Evolutionary conservation across 2,329 filamentous ascomycete genomes (phyloP).

Genomic region (Arthrobotrys entomopaga): DNA sequence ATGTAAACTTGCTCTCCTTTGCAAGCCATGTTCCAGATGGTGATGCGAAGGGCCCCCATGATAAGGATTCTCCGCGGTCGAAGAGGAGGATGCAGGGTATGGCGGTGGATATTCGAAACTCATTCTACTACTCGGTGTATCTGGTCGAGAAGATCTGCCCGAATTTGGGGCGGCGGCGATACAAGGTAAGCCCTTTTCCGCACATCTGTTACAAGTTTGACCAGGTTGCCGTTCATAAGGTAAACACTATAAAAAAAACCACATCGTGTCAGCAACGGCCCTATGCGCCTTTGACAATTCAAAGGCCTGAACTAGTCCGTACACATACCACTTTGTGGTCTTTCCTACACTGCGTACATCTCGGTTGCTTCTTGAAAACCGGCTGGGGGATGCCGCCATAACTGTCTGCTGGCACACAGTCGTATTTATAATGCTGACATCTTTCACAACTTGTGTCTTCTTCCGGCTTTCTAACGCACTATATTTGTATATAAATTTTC

Average conservation of each 20-base stretch:
- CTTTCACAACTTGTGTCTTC: slow-evolving; percentile 48
- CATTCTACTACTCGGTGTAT: slow-evolving; percentile 43
- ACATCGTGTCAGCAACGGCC: too few relatives aligned
- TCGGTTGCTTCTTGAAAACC: slow-evolving; percentile 51
- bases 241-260: slow-evolving; percentile 27
- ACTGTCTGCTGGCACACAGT: slow-evolving; percentile 52
- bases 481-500: slow-evolving; percentile 1
- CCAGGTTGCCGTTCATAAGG: slow-evolving; percentile 49
- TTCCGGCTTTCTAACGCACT: slow-evolving; percentile 45
- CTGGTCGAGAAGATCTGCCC: slow-evolving; percentile 43
- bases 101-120: slow-evolving; percentile 50
- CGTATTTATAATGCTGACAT: slow-evolving; percentile 54
- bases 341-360: slow-evolving; percentile 52
- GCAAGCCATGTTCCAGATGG: slow-evolving; percentile 42
- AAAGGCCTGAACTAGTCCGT: not conserved
- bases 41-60: slow-evolving; percentile 20
- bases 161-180: slow-evolving; percentile 50
- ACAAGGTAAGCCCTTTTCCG: slow-evolving; percentile 45
- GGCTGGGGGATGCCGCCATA: slow-evolving; percentile 53
- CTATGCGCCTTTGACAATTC: too few relatives aligned
- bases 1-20: slow-evolving; percentile 45
- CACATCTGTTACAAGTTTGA: slow-evolving; percentile 51
- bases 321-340: slow-evolving; percentile 54
- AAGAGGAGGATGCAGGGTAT: slow-evolving; percentile 31
- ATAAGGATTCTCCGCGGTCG: slow-evolving; percentile 34